A percentile compares a stretch with the other conserved stretches of the same genome.
These are phyloP conservation scores for Cyberlindnera samutprakarnensis DNA, from an alignment of 805 yeast genomes.

Conservation along the genomic window DNA sequence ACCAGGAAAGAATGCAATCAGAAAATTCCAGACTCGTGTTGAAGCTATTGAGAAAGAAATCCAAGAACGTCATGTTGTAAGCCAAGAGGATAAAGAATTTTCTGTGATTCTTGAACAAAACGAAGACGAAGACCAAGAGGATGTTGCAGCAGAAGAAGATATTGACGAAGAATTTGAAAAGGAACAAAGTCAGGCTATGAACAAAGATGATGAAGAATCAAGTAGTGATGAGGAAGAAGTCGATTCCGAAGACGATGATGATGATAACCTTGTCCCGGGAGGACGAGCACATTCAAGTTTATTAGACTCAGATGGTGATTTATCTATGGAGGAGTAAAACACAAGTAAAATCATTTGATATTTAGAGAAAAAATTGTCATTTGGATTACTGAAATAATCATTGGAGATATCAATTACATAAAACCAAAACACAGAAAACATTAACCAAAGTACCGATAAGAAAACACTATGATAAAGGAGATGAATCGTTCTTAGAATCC, in stretches of 20 bases:
- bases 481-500: no score
- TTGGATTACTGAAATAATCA: no score
- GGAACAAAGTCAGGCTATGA: constrained; percentile 11
- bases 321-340: constrained; percentile 21
- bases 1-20: constrained; percentile 27
- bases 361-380: not conserved
- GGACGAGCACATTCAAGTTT: no score
- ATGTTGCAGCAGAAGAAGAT: constrained; percentile 14
- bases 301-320: constrained; percentile 15
- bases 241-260: no score
- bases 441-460: not conserved
- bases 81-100: constrained; percentile 19
- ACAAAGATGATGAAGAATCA: no score
- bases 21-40: constrained; percentile 22
- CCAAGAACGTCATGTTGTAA: constrained; percentile 12
- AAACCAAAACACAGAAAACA: not conserved
- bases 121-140: constrained; percentile 16
- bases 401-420: no score
- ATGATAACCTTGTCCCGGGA: no score
- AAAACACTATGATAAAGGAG: no score
- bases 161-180: constrained; percentile 17
- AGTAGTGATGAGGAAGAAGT: no score
- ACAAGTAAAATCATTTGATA: not conserved
- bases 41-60: constrained; percentile 15
- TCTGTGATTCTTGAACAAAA: constrained; percentile 19